A percentile compares a stretch with the other conserved stretches of the same genome.
phyloP scores from a whole-genome alignment of 176 grass and related monocot genomes.

The Oryza officinalis region DNA sequence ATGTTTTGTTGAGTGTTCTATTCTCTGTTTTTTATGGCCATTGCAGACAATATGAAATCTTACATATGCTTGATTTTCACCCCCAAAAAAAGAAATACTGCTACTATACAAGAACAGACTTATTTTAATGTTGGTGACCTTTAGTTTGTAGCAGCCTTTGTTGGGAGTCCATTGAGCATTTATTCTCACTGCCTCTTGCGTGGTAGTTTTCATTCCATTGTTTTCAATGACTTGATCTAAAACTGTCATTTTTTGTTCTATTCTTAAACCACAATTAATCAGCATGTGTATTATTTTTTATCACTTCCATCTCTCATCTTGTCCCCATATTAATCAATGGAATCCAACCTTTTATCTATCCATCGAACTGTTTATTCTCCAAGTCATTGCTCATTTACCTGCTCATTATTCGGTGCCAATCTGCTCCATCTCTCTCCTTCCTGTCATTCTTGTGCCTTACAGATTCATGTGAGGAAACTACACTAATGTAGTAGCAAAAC shows the following conservation, averaged over 20 bases:
- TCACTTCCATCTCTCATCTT: neutral
- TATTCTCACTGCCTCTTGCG: neutral
- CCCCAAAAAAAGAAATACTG: neutral
- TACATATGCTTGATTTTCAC: neutral
- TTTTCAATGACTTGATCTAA: neutral
- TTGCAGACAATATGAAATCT: neutral
- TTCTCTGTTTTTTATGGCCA: neutral
- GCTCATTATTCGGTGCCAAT: neutral
- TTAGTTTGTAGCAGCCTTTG: too few species aligned
- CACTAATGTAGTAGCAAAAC: neutral
- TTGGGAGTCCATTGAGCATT: neutral
- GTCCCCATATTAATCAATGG: neutral
- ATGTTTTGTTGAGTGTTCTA: neutral
- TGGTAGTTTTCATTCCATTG: neutral
- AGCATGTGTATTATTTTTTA: neutral
- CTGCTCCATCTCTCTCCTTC: neutral
- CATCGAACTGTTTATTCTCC: neutral
- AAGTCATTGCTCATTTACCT: neutral
- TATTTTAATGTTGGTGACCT: neutral
- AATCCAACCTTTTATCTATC: neutral
- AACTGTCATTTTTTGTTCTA: neutral
- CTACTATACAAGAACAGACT: neutral
- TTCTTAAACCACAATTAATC: neutral
- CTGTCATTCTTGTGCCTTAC: neutral
- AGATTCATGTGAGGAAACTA: neutral